These are phyloP conservation scores for Geosmithia flava DNA, from an alignment of 2,329 filamentous ascomycete genomes.

Conservation along the genomic window DNA sequence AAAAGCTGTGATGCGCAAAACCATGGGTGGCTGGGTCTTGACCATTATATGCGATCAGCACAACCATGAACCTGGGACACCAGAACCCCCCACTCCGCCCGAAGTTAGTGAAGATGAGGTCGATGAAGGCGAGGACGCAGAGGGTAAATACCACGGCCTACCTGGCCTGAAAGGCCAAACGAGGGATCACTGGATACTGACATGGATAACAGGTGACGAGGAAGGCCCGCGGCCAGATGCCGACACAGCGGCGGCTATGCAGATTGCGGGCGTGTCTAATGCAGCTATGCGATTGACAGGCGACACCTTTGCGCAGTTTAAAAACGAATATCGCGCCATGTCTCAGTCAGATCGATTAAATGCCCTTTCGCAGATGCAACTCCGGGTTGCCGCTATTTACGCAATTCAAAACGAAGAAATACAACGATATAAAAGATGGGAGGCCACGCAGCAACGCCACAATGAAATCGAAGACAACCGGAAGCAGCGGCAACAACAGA, in stretches of 20 bases:
- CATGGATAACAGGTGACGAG: not conserved
- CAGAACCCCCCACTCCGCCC: constrained; percentile 24
- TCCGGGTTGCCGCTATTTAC: constrained; percentile 29
- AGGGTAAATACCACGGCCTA: constrained; percentile 5
- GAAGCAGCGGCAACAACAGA: constrained; percentile 11
- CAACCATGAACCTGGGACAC: constrained; percentile 30
- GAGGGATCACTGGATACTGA: not conserved
- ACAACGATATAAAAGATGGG: constrained; percentile 24
- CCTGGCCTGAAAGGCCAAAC: not conserved
- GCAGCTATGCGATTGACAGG: constrained; percentile 24
- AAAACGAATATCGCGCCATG: constrained; percentile 29
- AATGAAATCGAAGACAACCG: constrained; percentile 21
- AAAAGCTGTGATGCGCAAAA: constrained; percentile 29
- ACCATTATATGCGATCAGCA: constrained; percentile 30
- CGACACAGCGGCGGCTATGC: constrained; percentile 22
- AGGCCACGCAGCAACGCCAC: constrained; percentile 23
- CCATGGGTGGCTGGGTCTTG: constrained; percentile 29
- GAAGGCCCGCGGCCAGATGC: constrained; percentile 17
- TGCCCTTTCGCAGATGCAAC: constrained; percentile 24
- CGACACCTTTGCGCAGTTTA: constrained; percentile 30
- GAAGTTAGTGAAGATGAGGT: constrained; percentile 20
- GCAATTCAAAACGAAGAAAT: constrained; percentile 30
- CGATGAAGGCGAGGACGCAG: constrained; percentile 13
- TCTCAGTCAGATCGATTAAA: constrained; percentile 24
- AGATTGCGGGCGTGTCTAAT: constrained; percentile 26